Base-by-base conservation (phyloP, 2,329 filamentous ascomycete species). In the Calonectria hawksworthii region DNA sequence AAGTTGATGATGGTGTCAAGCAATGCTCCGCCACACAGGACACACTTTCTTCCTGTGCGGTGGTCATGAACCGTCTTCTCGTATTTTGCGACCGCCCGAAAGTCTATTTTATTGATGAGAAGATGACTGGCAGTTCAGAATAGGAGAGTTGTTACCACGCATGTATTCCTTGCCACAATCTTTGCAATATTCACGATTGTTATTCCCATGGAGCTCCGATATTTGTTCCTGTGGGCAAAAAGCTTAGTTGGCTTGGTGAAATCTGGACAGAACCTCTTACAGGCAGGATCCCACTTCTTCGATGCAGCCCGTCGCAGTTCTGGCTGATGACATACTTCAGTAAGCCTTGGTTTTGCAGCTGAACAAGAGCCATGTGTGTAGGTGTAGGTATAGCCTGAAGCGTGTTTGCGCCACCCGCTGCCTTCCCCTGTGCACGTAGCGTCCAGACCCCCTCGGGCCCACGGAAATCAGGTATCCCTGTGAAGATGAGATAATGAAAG, bases 171-270 rank as follows among this genome's bases (percentile, higher is more conserved):
- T 87, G 0, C 84, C 84, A 44, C 87, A 89, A 13, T 86, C 83
- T 52, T 84, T 83, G 75, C 87, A 89, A 34, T 80, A 85, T 68
- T 89, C 87, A 0, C 84, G 83, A 52, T 88, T 89, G 44, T 83
- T 88, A 59, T 89, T 89, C 0, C 87, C 87, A 36, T 89, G 87
- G 0, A 89, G 82, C 70, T 89, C 87, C 0, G 87, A 87, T 56
- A 89, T 87, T 13, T 67, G 83, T 10, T 85, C 82, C 86, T 88
- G 51, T 1, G 70, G 8, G 13, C 21, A 4, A 0, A 11, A 16
- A 2, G 1, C 8, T 16, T 52, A n/a, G 73, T 51, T 14, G 13
- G 50, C 4, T 21, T 6, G 6, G 13, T 2, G 5, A 0, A 3
- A 0, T 6, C 14, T 9, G 36, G 1, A 2, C 1, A 13, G 7